These are phyloP conservation scores for Gamsiella multidivaricata DNA, from an alignment of 192 early-diverging fungal species.

Conservation along the genomic window DNA sequence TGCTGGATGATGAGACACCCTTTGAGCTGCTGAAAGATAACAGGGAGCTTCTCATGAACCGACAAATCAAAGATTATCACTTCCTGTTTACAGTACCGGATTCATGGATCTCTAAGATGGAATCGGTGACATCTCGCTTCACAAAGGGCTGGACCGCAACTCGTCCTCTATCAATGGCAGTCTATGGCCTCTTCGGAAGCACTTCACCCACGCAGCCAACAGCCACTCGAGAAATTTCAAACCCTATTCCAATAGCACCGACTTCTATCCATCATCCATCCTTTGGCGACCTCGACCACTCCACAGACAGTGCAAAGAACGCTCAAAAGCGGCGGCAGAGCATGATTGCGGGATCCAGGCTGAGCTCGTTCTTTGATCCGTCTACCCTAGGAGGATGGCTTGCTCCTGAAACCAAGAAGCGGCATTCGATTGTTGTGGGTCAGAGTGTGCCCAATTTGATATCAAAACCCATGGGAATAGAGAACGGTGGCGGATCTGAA, in stretches of 20 bases:
- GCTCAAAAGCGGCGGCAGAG: slow-evolving; percentile 34
- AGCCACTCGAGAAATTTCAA: slow-evolving; percentile 34
- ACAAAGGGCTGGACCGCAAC: slow-evolving; percentile 48
- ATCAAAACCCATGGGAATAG: slow-evolving; percentile 19
- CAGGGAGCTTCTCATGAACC: slow-evolving; percentile 32
- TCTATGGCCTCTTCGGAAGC: slow-evolving; percentile 43
- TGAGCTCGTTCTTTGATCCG: slow-evolving; percentile 52
- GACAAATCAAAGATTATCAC: slow-evolving; percentile 49
- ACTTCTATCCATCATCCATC: slow-evolving; percentile 49
- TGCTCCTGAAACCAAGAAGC: slow-evolving; percentile 27
- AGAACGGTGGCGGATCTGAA: slow-evolving; percentile 12
- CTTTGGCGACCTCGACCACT: slow-evolving; percentile 12
- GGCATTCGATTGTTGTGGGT: slow-evolving; percentile 33
- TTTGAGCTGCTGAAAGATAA: slow-evolving; percentile 36
- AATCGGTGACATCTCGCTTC: slow-evolving; percentile 48
- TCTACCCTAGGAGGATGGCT: slow-evolving; percentile 39
- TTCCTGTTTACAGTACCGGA: slow-evolving; percentile 48
- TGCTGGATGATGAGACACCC: slow-evolving; percentile 38
- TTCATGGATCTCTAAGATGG: slow-evolving; percentile 49
- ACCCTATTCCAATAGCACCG: slow-evolving; percentile 37
- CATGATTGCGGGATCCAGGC: slow-evolving; percentile 48
- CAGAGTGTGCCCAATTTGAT: slow-evolving; percentile 38
- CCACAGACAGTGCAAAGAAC: slow-evolving; percentile 16
- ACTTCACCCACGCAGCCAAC: slow-evolving; percentile 21
- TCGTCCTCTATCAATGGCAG: slow-evolving; percentile 49